phyloP scores from a whole-genome alignment of 2,329 filamentous ascomycete genomes.

The Ceratocystiopsis sp. region DNA sequence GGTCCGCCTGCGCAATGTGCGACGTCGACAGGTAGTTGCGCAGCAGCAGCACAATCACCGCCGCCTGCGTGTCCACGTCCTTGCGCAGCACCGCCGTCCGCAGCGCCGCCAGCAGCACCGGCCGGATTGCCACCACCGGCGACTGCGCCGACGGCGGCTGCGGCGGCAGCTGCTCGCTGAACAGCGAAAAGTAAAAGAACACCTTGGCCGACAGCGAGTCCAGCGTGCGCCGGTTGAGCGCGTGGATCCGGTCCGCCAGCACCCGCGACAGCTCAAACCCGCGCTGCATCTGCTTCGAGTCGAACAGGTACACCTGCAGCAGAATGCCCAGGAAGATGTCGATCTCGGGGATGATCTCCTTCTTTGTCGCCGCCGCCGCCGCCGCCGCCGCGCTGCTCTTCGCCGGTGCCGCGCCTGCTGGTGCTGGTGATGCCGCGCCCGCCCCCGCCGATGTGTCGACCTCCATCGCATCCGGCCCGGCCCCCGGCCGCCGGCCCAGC shows the following conservation, averaged over 20 bases:
- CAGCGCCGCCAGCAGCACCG: constrained; percentile 70
- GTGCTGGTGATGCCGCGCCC: constrained; percentile 5
- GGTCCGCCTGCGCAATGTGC: constrained; percentile 90
- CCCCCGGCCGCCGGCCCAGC: constrained; percentile 37
- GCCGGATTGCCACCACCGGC: constrained; percentile 70
- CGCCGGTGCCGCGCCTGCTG: constrained; percentile 5
- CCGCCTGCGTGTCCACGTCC: constrained; percentile 92
- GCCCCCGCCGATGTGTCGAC: constrained; percentile 35
- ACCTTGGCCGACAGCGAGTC: constrained; percentile 89
- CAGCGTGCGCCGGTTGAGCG: constrained; percentile 80
- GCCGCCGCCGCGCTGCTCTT: background rate
- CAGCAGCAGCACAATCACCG: constrained; percentile 84
- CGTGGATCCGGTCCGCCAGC: constrained; percentile 70
- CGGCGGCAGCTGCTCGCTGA: constrained; percentile 79
- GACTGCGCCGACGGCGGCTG: constrained; percentile 80
- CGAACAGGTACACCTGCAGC: constrained; percentile 73
- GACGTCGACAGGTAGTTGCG: constrained; percentile 93
- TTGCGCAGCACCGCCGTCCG: constrained; percentile 93
- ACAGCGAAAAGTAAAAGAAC: constrained; percentile 95
- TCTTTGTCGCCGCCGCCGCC: constrained; percentile 28
- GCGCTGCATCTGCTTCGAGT: constrained; percentile 62
- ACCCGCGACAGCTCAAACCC: constrained; percentile 73
- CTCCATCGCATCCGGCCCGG: constrained; percentile 51
- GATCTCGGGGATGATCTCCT: constrained; percentile 67
- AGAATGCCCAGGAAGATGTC: constrained; percentile 81